Evolutionary conservation across 1,284 basidiomycete species (phyloP).

Genomic region (Heterobasidion occidentale): DNA sequence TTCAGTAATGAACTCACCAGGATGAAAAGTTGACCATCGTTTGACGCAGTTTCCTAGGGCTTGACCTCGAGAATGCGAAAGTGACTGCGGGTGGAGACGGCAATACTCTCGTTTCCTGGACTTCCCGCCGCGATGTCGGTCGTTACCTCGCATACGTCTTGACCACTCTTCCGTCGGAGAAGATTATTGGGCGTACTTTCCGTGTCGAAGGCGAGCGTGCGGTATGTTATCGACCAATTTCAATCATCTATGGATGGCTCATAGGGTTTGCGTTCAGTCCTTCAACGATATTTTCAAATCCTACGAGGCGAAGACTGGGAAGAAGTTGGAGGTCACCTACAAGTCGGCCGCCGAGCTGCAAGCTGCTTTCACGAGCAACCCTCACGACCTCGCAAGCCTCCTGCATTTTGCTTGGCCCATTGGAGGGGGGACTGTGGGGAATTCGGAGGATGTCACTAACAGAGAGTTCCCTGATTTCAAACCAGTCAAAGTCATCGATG

Average conservation of each 20-base stretch:
- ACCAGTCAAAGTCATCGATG: conserved; percentile 5
- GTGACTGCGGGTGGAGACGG: conserved; percentile 24
- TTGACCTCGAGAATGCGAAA: conserved; percentile 19
- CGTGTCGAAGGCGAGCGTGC: conserved; percentile 29
- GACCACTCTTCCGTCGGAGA: conserved; percentile 19
- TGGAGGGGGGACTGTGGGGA: conserved; percentile 8
- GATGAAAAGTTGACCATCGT: background rate
- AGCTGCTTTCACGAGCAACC: conserved; percentile 3
- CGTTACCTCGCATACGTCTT: conserved; percentile 30
- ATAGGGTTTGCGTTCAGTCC: conserved; percentile 1
- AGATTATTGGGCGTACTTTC: conserved; percentile 23
- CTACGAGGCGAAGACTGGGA: conserved; percentile 9
- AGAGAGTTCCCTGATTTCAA: conserved; percentile 11
- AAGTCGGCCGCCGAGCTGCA: conserved; percentile 6
- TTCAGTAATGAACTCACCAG: background rate
- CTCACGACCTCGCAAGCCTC: background rate
- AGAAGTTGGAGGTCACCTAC: conserved; percentile 10
- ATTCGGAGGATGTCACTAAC: conserved; percentile 6
- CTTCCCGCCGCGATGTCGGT: conserved; percentile 23
- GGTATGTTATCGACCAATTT: conserved; percentile 1
- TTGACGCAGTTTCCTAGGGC: conserved; percentile 7
- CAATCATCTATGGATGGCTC: background rate
- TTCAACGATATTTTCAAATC: conserved; percentile 10
- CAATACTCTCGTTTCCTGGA: conserved; percentile 20
- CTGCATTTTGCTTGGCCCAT: conserved; percentile 7